A percentile compares a stretch with the other conserved stretches of the same genome.
phyloP scores from a whole-genome alignment of 129 eudicot genomes.

The Heracleum sosnowskyi region DNA sequence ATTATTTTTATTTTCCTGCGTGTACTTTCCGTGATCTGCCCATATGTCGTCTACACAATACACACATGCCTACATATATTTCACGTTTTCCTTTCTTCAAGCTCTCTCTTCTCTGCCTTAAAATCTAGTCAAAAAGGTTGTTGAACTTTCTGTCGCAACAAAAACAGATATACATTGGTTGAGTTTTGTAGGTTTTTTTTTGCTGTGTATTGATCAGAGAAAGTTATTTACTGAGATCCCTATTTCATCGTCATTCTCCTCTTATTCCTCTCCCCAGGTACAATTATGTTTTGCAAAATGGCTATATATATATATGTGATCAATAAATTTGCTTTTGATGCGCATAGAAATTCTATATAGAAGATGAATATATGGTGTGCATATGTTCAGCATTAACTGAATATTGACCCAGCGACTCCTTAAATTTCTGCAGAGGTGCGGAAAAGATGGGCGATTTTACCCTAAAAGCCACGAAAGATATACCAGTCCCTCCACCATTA shows the following conservation, averaged over 20 bases:
- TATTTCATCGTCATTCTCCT: background rate
- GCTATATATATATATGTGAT: too few species aligned
- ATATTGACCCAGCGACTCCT: background rate
- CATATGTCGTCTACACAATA: background rate
- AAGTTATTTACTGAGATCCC: background rate
- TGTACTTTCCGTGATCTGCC: background rate
- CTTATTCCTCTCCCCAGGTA: background rate
- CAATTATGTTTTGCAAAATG: too few species aligned
- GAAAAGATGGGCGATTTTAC: slow-evolving; percentile 5
- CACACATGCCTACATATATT: background rate
- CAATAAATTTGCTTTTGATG: too few species aligned
- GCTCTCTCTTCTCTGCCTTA: background rate
- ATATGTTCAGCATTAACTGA: background rate
- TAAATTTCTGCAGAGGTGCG: background rate
- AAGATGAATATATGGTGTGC: background rate
- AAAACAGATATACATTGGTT: background rate
- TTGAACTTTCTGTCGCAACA: background rate
- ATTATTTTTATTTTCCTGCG: background rate
- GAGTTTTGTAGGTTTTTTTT: background rate
- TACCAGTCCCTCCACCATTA: slow-evolving; percentile 10
- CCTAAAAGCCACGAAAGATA: background rate
- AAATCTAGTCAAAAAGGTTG: background rate
- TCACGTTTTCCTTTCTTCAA: background rate
- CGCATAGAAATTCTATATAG: too few species aligned
- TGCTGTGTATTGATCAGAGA: background rate